These are phyloP conservation scores for Xylariaceae sp. DNA, from an alignment of 2,329 filamentous ascomycete genomes.

Conservation along the genomic window DNA sequence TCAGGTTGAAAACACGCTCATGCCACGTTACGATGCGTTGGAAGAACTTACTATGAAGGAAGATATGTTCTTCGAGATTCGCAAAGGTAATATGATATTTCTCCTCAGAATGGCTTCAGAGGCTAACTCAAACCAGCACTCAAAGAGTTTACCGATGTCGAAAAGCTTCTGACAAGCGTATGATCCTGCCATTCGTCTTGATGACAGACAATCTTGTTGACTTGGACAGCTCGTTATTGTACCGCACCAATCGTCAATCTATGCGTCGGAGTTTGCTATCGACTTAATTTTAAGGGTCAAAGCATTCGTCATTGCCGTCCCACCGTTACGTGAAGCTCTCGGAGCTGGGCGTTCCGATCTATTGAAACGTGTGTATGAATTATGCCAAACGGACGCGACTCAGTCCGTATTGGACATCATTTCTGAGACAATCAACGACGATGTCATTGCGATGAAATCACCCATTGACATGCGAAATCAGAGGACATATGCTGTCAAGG, in stretches of 20 bases:
- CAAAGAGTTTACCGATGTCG: conserved; percentile 70
- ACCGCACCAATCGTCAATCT: conserved; percentile 58
- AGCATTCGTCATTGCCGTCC: conserved; percentile 66
- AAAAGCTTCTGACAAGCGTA: conserved; percentile 72
- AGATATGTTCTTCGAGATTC: conserved; percentile 74
- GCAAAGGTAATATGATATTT: conserved; percentile 51
- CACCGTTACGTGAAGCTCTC: conserved; percentile 63
- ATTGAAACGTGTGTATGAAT: conserved; percentile 60
- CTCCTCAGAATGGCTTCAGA: background rate
- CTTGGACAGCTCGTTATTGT: conserved; percentile 65
- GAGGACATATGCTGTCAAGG: conserved; percentile 81
- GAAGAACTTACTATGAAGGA: conserved; percentile 77
- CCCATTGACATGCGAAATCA: conserved; percentile 87
- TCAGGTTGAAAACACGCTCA: conserved; percentile 57
- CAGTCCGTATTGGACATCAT: conserved; percentile 60
- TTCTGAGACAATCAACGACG: conserved; percentile 66
- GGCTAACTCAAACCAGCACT: conserved; percentile 48
- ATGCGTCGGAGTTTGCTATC: conserved; percentile 71
- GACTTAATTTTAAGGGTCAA: conserved; percentile 87
- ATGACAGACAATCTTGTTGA: conserved; percentile 19
- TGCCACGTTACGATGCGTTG: conserved; percentile 71
- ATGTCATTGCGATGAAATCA: conserved; percentile 70
- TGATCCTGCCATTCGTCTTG: background rate
- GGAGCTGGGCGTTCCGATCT: conserved; percentile 58
- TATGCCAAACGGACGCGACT: conserved; percentile 62